Evolutionary conservation across 257 asterid genomes (phyloP).

Genomic region (Lantana camara): DNA sequence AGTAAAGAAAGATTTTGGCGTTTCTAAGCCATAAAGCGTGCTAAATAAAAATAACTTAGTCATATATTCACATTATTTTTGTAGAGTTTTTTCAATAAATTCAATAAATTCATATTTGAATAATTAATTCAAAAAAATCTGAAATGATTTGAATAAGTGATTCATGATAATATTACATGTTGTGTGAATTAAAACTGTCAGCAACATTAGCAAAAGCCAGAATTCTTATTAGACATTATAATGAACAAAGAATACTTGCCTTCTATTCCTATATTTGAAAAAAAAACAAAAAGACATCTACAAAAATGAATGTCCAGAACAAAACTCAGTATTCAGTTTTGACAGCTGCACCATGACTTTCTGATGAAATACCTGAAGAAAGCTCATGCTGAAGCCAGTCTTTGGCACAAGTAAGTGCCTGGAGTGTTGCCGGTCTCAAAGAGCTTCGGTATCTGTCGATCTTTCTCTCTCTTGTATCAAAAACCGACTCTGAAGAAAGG

Average conservation of each 20-base stretch:
- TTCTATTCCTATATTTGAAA: conserved; percentile 10
- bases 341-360: conserved; percentile 24
- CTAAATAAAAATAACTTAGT: background rate
- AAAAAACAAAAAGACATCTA: conserved; percentile 26
- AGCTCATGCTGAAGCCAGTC: conserved; percentile 71
- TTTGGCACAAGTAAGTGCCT: conserved; percentile 73
- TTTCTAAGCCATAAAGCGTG: conserved; percentile 6
- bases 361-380: conserved; percentile 21
- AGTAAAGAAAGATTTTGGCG: background rate
- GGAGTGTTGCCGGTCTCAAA: conserved; percentile 46
- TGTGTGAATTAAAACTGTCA: no score
- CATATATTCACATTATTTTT: background rate
- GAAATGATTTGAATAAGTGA: no score
- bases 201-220: no score
- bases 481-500: conserved; percentile 51
- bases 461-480: conserved; percentile 48
- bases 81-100: no score
- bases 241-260: conserved; percentile 40
- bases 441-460: conserved; percentile 50
- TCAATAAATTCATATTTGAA: no score
- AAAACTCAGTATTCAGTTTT: conserved; percentile 36
- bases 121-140: no score
- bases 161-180: no score
- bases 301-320: conserved; percentile 32
- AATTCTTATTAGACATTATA: conserved; percentile 16